A percentile compares a stretch with the other conserved stretches of the same genome.
These are phyloP conservation scores for Backusella morwellensis DNA, from an alignment of 192 early-diverging fungal genomes.

Conservation along the genomic window DNA sequence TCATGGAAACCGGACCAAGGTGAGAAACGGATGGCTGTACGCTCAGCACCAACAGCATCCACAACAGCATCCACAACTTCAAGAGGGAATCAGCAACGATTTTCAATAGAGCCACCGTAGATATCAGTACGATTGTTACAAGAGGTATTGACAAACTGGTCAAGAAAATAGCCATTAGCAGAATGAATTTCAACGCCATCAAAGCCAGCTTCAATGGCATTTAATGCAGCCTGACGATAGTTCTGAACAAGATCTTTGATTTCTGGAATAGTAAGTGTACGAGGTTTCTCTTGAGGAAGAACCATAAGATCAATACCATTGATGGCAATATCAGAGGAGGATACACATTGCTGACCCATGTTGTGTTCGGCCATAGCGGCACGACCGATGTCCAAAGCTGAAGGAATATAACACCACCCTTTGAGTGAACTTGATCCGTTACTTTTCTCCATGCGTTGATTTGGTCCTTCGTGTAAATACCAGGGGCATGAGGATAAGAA, in stretches of 20 bases:
- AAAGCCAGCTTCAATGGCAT: constrained; percentile 79
- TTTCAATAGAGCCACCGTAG: constrained; percentile 30
- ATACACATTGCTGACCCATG: background rate
- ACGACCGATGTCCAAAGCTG: constrained; percentile 52
- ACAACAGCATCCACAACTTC: constrained; percentile 28
- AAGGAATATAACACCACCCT: constrained; percentile 51
- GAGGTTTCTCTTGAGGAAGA: constrained; percentile 13
- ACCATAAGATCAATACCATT: background rate
- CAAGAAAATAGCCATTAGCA: constrained; percentile 88
- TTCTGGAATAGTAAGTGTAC: constrained; percentile 10
- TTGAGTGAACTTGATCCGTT: constrained; percentile 53
- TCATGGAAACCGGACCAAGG: constrained; percentile 28
- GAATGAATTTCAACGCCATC: constrained; percentile 90
- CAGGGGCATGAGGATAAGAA: constrained; percentile 26
- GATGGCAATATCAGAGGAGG: constrained; percentile 25
- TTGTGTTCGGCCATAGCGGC: background rate
- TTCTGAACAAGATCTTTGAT: constrained; percentile 9
- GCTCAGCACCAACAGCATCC: constrained; percentile 24
- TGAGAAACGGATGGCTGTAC: constrained; percentile 32
- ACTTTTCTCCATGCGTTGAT: constrained; percentile 47
- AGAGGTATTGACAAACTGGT: constrained; percentile 77
- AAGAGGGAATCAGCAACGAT: constrained; percentile 27
- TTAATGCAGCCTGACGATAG: constrained; percentile 49
- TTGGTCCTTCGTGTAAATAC: constrained; percentile 42
- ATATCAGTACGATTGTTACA: constrained; percentile 73